Evolutionary conservation across 2,329 filamentous ascomycete genomes (phyloP).

Genomic region (Hypoxylon sp.): DNA sequence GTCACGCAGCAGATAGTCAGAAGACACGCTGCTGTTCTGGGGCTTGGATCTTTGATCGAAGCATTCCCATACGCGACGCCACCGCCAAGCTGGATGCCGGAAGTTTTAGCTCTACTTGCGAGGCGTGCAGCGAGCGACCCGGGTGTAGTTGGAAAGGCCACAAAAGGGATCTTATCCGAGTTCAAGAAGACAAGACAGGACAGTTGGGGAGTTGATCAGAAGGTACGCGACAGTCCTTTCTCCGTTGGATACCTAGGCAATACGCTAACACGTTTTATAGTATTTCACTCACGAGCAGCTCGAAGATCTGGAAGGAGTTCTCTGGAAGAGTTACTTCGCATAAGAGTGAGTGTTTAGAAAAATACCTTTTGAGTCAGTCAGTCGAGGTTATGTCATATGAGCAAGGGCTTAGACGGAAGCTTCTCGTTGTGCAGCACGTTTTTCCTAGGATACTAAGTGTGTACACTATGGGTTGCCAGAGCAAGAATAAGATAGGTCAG

Average conservation of each 20-base stretch:
- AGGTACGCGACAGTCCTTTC: constrained; percentile 71
- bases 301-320: constrained; percentile 93
- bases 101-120: constrained; percentile 88
- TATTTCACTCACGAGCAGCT: constrained; percentile 93
- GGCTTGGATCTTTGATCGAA: constrained; percentile 90
- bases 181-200: constrained; percentile 99
- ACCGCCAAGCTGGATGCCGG: constrained; percentile 93
- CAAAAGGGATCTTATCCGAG: constrained; percentile 92
- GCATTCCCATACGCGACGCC: constrained; percentile 97
- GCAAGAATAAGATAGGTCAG: constrained; percentile 17
- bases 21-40: constrained; percentile 91
- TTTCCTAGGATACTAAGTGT: constrained; percentile 27
- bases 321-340: constrained; percentile 99
- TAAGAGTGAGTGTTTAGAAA: constrained; percentile 57
- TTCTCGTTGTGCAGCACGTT: background rate
- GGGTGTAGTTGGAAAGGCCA: constrained; percentile 94
- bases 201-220: constrained; percentile 98
- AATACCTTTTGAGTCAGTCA: background rate
- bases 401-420: background rate
- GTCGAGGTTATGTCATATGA: background rate
- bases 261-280: constrained; percentile 60
- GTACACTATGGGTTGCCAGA: constrained; percentile 14
- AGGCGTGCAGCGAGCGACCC: constrained; percentile 88
- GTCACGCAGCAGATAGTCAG: constrained; percentile 83
- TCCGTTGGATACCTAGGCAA: background rate